These are phyloP conservation scores for Zygosaccharomyces sapae DNA, from an alignment of 1,139 yeast genomes.

Conservation along the genomic window DNA sequence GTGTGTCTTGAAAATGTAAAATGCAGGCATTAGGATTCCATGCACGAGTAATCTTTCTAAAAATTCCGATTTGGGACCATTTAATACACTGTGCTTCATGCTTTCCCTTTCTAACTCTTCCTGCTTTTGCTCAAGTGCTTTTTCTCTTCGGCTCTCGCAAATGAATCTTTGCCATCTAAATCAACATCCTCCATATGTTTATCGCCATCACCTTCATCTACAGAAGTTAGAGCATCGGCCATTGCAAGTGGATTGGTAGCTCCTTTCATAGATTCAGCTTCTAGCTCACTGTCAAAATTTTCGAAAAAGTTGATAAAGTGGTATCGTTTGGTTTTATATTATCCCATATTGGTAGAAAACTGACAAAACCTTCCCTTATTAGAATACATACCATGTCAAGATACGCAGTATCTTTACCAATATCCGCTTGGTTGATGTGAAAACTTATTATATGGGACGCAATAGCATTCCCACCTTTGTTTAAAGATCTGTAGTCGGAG, in stretches of 20 bases:
- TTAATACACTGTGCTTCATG: conserved; percentile 5
- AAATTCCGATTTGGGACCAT: conserved; percentile 38
- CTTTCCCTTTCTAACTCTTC: conserved; percentile 5
- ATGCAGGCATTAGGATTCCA: conserved; percentile 63
- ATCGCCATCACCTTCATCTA: conserved; percentile 45
- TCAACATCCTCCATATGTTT: conserved; percentile 4
- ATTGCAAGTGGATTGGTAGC: conserved; percentile 77
- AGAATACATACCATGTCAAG: conserved; percentile 50
- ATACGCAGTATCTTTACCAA: conserved; percentile 44
- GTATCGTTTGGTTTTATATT: conserved; percentile 47
- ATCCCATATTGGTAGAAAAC: conserved; percentile 59
- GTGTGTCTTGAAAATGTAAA: conserved; percentile 55
- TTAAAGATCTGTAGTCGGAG: conserved; percentile 34
- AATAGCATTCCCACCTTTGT: conserved; percentile 53
- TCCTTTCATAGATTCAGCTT: conserved; percentile 58
- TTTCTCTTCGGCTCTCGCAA: not conserved
- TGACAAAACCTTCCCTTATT: conserved; percentile 65
- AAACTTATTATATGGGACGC: conserved; percentile 61
- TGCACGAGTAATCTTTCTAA: conserved; percentile 52
- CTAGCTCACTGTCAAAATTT: conserved; percentile 48
- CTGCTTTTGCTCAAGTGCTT: conserved; percentile 5
- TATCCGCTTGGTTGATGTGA: conserved; percentile 39
- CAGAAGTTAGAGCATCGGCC: conserved; percentile 79
- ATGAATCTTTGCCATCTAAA: not conserved
- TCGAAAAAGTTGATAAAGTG: conserved; percentile 40